Evolutionary conservation across 2,329 filamentous ascomycete species (phyloP), one percentile per base, ranked within the genome.

Genomic region (Sarocladium kiliense): DNA sequence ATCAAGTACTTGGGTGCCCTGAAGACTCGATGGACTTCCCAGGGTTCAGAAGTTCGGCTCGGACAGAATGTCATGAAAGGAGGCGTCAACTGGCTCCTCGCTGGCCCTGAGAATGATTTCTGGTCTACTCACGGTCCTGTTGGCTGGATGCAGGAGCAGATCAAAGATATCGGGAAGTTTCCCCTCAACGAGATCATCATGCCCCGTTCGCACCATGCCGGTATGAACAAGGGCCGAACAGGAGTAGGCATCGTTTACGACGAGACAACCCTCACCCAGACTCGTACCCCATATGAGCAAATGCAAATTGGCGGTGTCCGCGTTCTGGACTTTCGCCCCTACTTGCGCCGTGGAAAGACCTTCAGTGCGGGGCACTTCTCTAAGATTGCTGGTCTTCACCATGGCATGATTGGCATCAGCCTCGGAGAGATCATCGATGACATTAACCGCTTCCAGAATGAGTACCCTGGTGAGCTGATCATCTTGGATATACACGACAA

Each of bases 381-480:
- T 30, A 34, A 54, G 9, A 6, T 65, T 1, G 25, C 39, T 0
- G 56, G 55, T 3, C 2, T 27, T 0, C 65, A 56, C 53, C 59
- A 66, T n/a, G 68, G 68, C 41, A 53, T 58, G 23, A 18, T 61
- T 4, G 66, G 66, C 7, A 61, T 63, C 21, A 45, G n/a, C 3
- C 42, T 69, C 36, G 30, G 60, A 11, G 61, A 63, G n/a, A 66
- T 71, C 60, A 57, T 68, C 12, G 47, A 59, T 3, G 56, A 58
- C 2, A 58, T 69, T 55, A 69, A 68, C 56, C 26, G 56, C 3
- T 71, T 69, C 58, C 66, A 64, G 47, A 27, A 56, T 0, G 39
- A 63, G 5, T 45, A 61, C 21, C 67, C 68, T 2, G 68, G 68
- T 11, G 68, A 71, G 57, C 60, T 71, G 45, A 61, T 67, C 61